Conservation (phyloP, 2,329 filamentous ascomycete species). For the Epichloe uncinata region DNA sequence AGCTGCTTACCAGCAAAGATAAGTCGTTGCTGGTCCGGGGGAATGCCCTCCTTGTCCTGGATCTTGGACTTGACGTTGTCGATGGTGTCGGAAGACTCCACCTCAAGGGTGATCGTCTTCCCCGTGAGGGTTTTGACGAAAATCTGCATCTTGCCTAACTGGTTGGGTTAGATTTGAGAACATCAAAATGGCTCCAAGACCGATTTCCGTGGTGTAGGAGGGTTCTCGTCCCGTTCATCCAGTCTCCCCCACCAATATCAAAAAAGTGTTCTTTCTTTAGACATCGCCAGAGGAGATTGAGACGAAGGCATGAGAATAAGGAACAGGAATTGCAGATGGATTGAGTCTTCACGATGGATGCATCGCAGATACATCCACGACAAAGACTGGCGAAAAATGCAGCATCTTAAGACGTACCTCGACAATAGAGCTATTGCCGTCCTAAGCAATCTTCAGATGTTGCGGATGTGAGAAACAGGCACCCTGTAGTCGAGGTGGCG, state of each 20-base stretch:
- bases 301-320: constrained; percentile 8
- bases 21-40: constrained; percentile 93
- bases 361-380: constrained; percentile 17
- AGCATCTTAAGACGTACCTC: constrained; percentile 48
- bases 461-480: constrained; percentile 21
- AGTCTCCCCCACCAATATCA: neutral
- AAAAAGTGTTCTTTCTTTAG: neutral
- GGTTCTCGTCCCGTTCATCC: neutral
- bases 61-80: constrained; percentile 99
- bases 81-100: constrained; percentile 98
- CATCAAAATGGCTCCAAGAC: neutral
- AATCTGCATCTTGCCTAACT: constrained; percentile 59
- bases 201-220: neutral
- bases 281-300: constrained; percentile 3
- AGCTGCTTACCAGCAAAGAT: constrained; percentile 99
- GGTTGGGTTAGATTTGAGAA: constrained; percentile 26
- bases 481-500: constrained; percentile 16
- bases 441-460: constrained; percentile 49
- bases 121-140: constrained; percentile 87
- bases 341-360: constrained; percentile 19
- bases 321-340: neutral
- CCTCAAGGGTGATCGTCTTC: constrained; percentile 99
- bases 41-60: constrained; percentile 99
- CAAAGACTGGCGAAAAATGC: constrained; percentile 16
- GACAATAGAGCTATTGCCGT: constrained; percentile 47